phyloP scores from a whole-genome alignment of 495 filamentous ascomycete genomes.

The Penicillium atrosanguineum region DNA sequence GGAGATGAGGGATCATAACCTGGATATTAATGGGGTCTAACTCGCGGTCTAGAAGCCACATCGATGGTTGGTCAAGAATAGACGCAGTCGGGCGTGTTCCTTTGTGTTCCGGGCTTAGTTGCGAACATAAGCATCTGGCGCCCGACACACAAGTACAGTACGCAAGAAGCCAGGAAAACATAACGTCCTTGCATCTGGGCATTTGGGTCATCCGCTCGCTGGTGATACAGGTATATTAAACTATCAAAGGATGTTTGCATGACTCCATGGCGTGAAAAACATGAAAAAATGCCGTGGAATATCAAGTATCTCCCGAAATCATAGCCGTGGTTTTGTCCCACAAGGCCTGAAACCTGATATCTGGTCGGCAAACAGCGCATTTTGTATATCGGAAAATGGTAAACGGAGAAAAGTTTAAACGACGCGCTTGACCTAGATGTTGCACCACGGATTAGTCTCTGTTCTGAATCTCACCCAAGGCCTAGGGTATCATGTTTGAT shows the following conservation, averaged over 20 bases:
- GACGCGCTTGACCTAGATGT: conserved; percentile 42
- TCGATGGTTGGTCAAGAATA: not conserved
- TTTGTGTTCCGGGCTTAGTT: not conserved
- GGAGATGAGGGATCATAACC: too few species aligned
- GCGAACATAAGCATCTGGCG: not conserved
- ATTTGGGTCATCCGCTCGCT: not conserved
- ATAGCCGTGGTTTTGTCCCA: not conserved
- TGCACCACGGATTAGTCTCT: conserved; percentile 3
- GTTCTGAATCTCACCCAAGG: not conserved
- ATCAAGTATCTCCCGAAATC: not conserved
- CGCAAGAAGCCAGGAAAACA: not conserved
- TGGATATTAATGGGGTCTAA: not conserved
- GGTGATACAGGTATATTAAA: conserved; percentile 28
- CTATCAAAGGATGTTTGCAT: conserved; percentile 24
- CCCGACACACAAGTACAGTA: not conserved
- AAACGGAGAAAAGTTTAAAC: conserved; percentile 26
- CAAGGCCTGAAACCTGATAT: not conserved
- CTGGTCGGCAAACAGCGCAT: conserved; percentile 9
- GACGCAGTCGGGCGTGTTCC: not conserved
- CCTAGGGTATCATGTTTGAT: not conserved
- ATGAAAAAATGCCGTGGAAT: conserved; percentile 5
- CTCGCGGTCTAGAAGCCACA: not conserved
- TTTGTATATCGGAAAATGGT: conserved; percentile 8
- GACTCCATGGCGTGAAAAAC: conserved; percentile 21
- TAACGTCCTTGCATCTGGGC: not conserved